phyloP scores from a whole-genome alignment of 108 stramenopile genomes.

The Stephanodiscus triporus region DNA sequence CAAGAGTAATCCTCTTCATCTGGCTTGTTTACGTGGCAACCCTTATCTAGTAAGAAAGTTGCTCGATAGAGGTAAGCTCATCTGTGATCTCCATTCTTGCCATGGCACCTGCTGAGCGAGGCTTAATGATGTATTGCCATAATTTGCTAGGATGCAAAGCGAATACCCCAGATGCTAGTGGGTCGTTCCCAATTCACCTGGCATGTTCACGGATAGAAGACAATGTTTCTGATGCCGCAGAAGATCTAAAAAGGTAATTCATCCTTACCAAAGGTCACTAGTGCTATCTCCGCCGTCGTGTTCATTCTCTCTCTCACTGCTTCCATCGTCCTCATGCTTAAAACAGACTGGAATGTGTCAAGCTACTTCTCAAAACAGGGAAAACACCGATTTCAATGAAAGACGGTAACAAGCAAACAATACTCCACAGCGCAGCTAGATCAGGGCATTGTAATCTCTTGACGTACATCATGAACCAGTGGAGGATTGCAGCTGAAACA shows the following conservation, averaged over 20 bases:
- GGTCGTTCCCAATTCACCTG: constrained; percentile 70
- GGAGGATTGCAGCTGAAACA: constrained; percentile 37
- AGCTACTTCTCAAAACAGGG: constrained; percentile 50
- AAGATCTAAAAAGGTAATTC: constrained; percentile 29
- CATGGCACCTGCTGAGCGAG: background rate
- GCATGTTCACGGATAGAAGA: constrained; percentile 57
- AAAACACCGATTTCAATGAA: constrained; percentile 70
- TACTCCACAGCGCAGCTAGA: constrained; percentile 79
- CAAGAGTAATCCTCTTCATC: constrained; percentile 70
- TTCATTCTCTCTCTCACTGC: too few relatives aligned
- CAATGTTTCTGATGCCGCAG: constrained; percentile 20
- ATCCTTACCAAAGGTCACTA: too few relatives aligned
- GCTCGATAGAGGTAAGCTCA: constrained; percentile 38
- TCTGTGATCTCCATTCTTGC: background rate
- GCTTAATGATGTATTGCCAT: background rate
- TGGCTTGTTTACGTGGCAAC: constrained; percentile 71
- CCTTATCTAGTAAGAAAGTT: constrained; percentile 51
- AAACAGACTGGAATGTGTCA: constrained; percentile 60
- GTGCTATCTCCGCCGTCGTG: too few relatives aligned
- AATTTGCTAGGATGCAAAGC: constrained; percentile 47
- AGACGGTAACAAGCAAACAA: constrained; percentile 84
- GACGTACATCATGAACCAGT: constrained; percentile 50
- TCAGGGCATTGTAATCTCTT: constrained; percentile 64
- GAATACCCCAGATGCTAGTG: constrained; percentile 78
- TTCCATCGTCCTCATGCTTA: background rate